phyloP scores from a whole-genome alignment of 371 early-diverging fungal species.

The Rhizomucor miehei region DNA sequence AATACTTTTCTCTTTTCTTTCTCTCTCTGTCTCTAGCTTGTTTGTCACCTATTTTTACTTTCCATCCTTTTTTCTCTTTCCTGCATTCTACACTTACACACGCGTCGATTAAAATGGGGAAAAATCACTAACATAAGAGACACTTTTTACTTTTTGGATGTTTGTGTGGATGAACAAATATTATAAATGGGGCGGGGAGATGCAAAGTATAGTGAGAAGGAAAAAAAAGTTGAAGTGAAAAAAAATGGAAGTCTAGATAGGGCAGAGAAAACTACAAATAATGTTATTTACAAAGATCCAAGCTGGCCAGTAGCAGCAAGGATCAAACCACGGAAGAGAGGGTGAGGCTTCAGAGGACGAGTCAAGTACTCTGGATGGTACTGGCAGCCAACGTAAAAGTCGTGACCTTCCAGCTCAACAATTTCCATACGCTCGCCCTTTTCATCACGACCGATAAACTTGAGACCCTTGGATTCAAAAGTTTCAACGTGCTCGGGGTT shows the following conservation, averaged over 20 bases:
- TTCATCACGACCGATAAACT: conserved; percentile 93
- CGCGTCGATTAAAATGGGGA: too few species aligned
- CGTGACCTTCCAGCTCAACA: conserved; percentile 90
- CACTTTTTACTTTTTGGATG: too few species aligned
- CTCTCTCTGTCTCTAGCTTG: too few species aligned
- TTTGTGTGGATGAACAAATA: too few species aligned
- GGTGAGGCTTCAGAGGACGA: conserved; percentile 90
- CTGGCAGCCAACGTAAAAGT: conserved; percentile 97
- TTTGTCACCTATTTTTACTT: too few species aligned
- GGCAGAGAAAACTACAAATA: background rate
- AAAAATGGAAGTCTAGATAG: conserved; percentile 2
- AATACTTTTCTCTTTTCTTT: background rate
- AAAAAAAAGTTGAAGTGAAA: background rate
- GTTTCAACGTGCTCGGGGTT: conserved; percentile 79
- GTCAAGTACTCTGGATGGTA: conserved; percentile 99
- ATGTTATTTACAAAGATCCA: conserved; percentile 18
- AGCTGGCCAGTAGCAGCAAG: conserved; percentile 70
- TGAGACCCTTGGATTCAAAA: conserved; percentile 85
- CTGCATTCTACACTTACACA: too few species aligned
- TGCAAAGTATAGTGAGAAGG: too few species aligned
- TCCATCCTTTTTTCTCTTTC: too few species aligned
- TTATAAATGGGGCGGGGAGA: too few species aligned
- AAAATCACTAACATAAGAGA: too few species aligned
- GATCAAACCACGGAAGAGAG: conserved; percentile 93
- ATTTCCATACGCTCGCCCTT: conserved; percentile 97